These are phyloP conservation scores for Malassezia japonica DNA, from an alignment of 1,284 basidiomycete species.

Conservation along the genomic window DNA sequence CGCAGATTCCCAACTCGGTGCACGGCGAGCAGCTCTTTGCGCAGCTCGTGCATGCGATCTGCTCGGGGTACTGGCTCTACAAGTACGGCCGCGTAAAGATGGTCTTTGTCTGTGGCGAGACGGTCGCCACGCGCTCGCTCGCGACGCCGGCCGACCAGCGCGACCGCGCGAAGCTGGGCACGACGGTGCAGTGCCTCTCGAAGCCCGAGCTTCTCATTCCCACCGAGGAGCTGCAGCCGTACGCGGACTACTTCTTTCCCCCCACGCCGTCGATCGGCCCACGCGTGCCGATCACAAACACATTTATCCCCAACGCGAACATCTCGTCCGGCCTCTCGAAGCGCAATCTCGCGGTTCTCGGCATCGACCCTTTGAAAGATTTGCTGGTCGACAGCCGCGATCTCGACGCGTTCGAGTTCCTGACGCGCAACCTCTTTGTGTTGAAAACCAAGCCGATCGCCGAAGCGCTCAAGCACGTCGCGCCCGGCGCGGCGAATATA, in stretches of 20 bases:
- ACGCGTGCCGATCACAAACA: conserved; percentile 21
- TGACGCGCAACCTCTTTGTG: conserved; percentile 41
- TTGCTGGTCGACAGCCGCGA: conserved; percentile 24
- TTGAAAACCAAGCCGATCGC: conserved; percentile 24
- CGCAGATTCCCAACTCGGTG: conserved; percentile 43
- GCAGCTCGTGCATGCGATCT: conserved; percentile 35
- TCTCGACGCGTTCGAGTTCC: conserved; percentile 38
- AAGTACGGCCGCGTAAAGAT: conserved; percentile 33
- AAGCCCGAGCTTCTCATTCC: conserved; percentile 20
- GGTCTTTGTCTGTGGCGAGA: conserved; percentile 35
- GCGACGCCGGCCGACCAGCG: conserved; percentile 22
- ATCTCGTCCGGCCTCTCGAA: conserved; percentile 24
- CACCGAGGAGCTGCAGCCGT: conserved; percentile 23
- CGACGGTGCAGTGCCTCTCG: conserved; percentile 26
- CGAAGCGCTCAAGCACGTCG: conserved; percentile 33
- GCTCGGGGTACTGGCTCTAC: conserved; percentile 37
- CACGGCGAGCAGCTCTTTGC: conserved; percentile 45
- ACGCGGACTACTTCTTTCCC: conserved; percentile 31
- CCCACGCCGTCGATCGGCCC: conserved; percentile 28
- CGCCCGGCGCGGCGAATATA: conserved; percentile 37
- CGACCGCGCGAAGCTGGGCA: conserved; percentile 29
- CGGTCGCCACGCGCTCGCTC: conserved; percentile 27
- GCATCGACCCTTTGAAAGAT: conserved; percentile 28
- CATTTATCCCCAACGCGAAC: conserved; percentile 32
- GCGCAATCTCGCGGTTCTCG: conserved; percentile 27